Percentiles rank a stretch among this genome's conserved stretches.
These are phyloP conservation scores for Gossypium ekmanianum DNA, from an alignment of 345 rosid genomes.

Conservation along the genomic window DNA sequence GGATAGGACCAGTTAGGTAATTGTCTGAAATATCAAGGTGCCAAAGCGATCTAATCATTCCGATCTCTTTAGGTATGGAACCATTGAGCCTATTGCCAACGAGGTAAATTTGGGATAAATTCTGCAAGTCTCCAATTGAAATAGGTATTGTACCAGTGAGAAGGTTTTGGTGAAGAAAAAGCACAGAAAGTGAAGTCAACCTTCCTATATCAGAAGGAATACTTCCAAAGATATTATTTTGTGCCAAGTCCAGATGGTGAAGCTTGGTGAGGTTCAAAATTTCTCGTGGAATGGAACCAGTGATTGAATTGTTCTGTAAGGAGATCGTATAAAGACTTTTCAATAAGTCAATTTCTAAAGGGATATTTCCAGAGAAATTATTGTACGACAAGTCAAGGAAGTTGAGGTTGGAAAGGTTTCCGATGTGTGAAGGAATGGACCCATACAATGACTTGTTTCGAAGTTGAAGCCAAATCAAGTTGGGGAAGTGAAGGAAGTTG, in stretches of 20 bases:
- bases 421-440: too few species aligned
- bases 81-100: neutral
- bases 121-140: neutral
- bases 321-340: too few species aligned
- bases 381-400: too few species aligned
- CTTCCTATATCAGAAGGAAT: neutral
- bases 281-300: too few species aligned
- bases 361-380: too few species aligned
- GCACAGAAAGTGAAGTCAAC: neutral
- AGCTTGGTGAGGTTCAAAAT: too few species aligned
- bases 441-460: too few species aligned
- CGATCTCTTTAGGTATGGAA: neutral
- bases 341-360: too few species aligned
- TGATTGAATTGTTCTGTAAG: fast-evolving
- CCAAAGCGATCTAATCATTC: neutral
- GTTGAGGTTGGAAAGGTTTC: too few species aligned
- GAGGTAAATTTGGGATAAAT: neutral
- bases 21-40: neutral
- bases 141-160: neutral
- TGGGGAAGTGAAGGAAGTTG: too few species aligned
- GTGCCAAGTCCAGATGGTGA: neutral
- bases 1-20: neutral
- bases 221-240: neutral
- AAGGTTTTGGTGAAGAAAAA: neutral
- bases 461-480: too few species aligned